A percentile compares a stretch with the other conserved stretches of the same genome.
These are phyloP conservation scores for Leptographium galeiforme DNA, from an alignment of 2,329 filamentous ascomycete genomes.

Conservation along the genomic window DNA sequence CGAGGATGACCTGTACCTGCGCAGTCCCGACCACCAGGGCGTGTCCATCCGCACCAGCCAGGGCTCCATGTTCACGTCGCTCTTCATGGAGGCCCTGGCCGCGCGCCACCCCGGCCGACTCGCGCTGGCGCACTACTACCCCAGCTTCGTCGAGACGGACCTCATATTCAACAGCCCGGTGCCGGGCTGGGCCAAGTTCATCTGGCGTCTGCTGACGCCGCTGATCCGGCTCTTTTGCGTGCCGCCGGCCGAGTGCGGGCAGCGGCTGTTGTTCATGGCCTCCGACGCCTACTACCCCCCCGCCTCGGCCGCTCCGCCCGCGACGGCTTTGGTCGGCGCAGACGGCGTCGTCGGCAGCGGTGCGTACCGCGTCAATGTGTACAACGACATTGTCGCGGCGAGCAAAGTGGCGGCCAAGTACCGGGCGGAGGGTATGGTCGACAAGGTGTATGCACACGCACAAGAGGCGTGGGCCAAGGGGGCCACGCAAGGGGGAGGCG, in stretches of 20 bases:
- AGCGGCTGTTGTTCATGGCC: slow-evolving; percentile 2
- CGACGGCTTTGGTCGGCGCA: neutral
- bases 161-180: neutral
- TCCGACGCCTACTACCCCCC: neutral
- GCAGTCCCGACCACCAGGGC: neutral
- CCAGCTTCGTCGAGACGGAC: slow-evolving; percentile 3
- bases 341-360: slow-evolving; percentile 3
- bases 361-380: slow-evolving; percentile 3
- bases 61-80: neutral
- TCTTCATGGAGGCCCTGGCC: slow-evolving; percentile 4
- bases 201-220: neutral
- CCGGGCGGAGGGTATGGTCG: neutral
- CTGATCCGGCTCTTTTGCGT: neutral
- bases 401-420: neutral
- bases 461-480: neutral
- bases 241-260: slow-evolving; percentile 1
- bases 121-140: slow-evolving; percentile 7
- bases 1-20: slow-evolving; percentile 3
- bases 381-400: neutral
- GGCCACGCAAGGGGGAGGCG: neutral
- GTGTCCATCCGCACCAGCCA: neutral
- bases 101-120: neutral
- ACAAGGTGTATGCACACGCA: slow-evolving; percentile 3
- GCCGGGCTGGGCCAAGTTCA: neutral
- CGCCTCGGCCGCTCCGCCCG: neutral